Evolutionary conservation across 345 rosid genomes (phyloP), one percentile per base, ranked within the genome.

Genomic region (Trapa bicornis): DNA sequence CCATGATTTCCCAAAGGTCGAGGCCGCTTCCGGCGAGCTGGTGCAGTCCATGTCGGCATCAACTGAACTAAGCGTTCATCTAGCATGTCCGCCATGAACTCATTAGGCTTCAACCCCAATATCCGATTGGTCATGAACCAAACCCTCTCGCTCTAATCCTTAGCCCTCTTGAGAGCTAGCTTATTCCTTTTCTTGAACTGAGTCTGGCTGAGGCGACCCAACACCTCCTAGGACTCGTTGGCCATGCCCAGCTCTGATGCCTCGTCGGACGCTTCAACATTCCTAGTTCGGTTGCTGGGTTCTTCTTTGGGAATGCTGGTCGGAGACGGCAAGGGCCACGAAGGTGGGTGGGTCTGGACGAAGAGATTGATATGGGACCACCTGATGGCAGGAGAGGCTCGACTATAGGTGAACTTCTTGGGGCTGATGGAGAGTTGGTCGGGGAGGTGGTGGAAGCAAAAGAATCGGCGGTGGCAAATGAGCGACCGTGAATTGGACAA

Each of bases 121-220:
- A 90, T 83, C 80, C 82, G 79, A 65, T 83, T 91, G 45, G 92
- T 84, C 72, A 83, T 72, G 68, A 78, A 80, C 65, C 78, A 81
- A 37, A 93, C 96, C 77, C 97, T 82, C 75, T 82, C 87, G 60
- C 96, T 83, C 98, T 97, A 90, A 68, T 90, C 94, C 64, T 82
- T 88, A 52, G 92, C 98, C 75, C 89, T 87, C 69, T 81, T 81
- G 70, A 93, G 80, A 2, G 98, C 98, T 61, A 90, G 72, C 69
- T 90, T 90, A 52, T 72, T 88, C 91, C 87, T 73, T 76, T 93
- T 93, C 89, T 90, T 93, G 69, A 86, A 79, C 81, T 76, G 82
- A 37, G 74, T 82, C 80, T 74, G 78, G 68, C 81, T 90, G 12
- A 73, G 70, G 58, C 86, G 78, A 70, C 75, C 84, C 73, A 85